A percentile compares a stretch with the other conserved stretches of the same genome.
phyloP scores from a whole-genome alignment of 805 yeast genomes.

The Groenewaldozyma salmanticensis region DNA sequence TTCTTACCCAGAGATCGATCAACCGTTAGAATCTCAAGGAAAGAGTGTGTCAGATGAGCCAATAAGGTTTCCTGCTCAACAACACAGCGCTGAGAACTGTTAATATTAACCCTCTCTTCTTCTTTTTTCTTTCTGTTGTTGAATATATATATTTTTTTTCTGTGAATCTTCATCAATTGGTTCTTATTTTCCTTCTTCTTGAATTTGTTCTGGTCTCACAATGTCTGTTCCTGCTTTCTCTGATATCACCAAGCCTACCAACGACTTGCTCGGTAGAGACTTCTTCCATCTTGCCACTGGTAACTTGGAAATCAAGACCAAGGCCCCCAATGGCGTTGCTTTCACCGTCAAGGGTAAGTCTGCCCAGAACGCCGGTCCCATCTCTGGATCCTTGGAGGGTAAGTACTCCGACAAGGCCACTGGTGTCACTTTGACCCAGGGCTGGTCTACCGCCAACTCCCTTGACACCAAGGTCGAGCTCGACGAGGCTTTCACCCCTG shows the following conservation, averaged over 20 bases:
- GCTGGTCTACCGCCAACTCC: constrained; percentile 93
- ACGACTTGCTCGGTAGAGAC: constrained; percentile 82
- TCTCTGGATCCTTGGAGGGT: constrained; percentile 84
- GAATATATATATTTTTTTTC: no score
- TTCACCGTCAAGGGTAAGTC: constrained; percentile 91
- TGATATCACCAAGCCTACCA: constrained; percentile 86
- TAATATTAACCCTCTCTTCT: no score
- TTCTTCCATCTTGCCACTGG: constrained; percentile 89
- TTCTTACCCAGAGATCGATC: no score
- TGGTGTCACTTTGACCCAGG: constrained; percentile 91
- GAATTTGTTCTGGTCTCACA: constrained; percentile 5
- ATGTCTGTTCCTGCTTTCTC: constrained; percentile 88
- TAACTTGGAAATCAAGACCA: constrained; percentile 79
- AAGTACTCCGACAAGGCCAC: constrained; percentile 87
- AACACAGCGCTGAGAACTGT: no score
- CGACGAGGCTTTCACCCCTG: constrained; percentile 85
- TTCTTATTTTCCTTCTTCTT: no score
- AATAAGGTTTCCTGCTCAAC: no score
- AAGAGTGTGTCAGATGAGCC: no score
- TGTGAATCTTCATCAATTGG: no score
- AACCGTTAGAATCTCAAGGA: no score
- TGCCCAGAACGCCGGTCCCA: constrained; percentile 56
- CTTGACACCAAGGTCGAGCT: constrained; percentile 90
- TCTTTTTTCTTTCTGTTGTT: no score
- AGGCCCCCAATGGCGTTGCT: constrained; percentile 92